Percentiles rank a stretch among this genome's conserved stretches.
These are phyloP conservation scores for Lasiosphaeria miniovina DNA, from an alignment of 495 filamentous ascomycete genomes.

Conservation along the genomic window DNA sequence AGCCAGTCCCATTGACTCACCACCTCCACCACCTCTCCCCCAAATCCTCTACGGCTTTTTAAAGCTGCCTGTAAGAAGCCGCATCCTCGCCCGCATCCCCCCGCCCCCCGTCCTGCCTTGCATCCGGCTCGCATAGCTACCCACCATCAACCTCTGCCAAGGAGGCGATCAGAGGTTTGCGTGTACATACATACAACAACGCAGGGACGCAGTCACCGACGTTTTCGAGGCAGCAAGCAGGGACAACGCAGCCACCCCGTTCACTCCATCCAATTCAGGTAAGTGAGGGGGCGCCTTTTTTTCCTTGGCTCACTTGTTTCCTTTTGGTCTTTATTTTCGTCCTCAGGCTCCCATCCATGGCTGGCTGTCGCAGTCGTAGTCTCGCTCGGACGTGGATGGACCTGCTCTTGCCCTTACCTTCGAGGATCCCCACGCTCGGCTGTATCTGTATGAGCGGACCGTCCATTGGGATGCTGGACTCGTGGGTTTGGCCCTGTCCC, in stretches of 20 bases:
- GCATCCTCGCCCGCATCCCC: not conserved
- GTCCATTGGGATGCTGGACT: not conserved
- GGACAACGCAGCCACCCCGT: conserved; percentile 6
- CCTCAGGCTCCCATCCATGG: too few relatives aligned
- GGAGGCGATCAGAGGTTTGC: not conserved
- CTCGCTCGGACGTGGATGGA: too few relatives aligned
- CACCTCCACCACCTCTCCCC: not conserved
- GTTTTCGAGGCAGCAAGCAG: conserved; percentile 10
- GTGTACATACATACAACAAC: conserved; percentile 8
- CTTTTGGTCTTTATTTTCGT: too few relatives aligned
- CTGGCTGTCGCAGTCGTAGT: too few relatives aligned
- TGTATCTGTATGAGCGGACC: too few relatives aligned
- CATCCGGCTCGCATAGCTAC: conserved; percentile 8
- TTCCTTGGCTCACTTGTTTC: too few relatives aligned
- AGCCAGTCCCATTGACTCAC: not conserved
- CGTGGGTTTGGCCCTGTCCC: not conserved
- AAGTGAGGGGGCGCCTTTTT: too few relatives aligned
- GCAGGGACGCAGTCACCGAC: conserved; percentile 10
- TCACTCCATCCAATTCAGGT: not conserved
- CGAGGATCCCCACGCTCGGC: too few relatives aligned
- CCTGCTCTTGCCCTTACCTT: too few relatives aligned
- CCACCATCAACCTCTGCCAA: conserved; percentile 12
- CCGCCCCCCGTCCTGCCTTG: not conserved
- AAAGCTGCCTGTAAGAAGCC: not conserved
- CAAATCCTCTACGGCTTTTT: not conserved